A percentile compares a stretch with the other conserved stretches of the same genome.
These are phyloP conservation scores for Epichloe elymi DNA, from an alignment of 2,329 filamentous ascomycete genomes.

Conservation along the genomic window DNA sequence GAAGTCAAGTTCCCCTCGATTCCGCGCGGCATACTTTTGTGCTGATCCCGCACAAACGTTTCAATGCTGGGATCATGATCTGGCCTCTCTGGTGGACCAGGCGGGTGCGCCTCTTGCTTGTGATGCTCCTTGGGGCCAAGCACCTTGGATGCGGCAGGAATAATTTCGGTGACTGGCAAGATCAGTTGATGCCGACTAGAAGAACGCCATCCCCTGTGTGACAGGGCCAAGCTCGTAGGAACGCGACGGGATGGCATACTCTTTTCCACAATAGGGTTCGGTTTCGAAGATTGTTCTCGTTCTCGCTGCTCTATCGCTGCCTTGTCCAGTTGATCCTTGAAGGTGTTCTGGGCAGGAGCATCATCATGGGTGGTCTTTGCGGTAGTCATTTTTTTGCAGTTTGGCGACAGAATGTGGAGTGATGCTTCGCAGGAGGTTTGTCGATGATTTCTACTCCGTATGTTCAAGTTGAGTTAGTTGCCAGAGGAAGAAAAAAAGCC, in stretches of 20 bases:
- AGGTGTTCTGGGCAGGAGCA: constrained; percentile 14
- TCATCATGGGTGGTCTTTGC: neutral
- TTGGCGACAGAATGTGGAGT: neutral
- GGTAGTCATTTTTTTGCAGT: constrained; percentile 6
- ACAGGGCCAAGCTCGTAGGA: no score
- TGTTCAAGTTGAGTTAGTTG: neutral
- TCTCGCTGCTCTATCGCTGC: constrained; percentile 23
- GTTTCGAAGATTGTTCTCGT: constrained; percentile 13
- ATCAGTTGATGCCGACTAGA: neutral
- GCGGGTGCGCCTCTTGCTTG: constrained; percentile 10
- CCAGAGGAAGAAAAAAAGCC: neutral
- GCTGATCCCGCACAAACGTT: constrained; percentile 39
- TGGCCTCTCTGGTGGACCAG: constrained; percentile 30
- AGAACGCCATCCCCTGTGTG: neutral
- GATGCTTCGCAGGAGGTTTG: no score
- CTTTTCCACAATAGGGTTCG: constrained; percentile 29
- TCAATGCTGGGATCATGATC: constrained; percentile 35
- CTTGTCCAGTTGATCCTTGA: constrained; percentile 32
- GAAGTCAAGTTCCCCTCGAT: constrained; percentile 10
- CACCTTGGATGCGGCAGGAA: constrained; percentile 29
- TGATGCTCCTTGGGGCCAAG: constrained; percentile 21
- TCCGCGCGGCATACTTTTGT: constrained; percentile 26
- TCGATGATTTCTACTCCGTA: no score
- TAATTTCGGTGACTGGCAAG: constrained; percentile 26
- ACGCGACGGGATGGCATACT: constrained; percentile 15